Evolutionary conservation across 768 basidiomycete genomes (phyloP), one percentile per base, ranked within the genome.

Genomic region (Dentipellis fragilis): DNA sequence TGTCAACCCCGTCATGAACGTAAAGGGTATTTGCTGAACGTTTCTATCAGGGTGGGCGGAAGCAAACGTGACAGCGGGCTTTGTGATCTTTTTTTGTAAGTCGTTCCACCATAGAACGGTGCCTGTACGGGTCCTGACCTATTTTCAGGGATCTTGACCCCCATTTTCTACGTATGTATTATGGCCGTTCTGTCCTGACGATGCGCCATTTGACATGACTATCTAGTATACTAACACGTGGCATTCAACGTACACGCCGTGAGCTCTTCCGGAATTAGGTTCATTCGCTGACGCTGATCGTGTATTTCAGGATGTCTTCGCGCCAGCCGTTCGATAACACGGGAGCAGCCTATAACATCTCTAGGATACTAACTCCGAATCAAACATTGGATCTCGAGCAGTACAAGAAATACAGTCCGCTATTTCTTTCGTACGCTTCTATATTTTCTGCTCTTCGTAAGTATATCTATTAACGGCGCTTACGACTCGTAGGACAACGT

Each of bases 41-140:
- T 29, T 29, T 19, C 22, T 35, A 9, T 51, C 42, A 62, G 61
- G 61, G 87, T 89, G 87, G 87, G 87, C 85, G 3, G 82, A 85
- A 66, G 86, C 84, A 10, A 89, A 89, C 66, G 74, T 89, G 54
- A 67, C 77, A 3, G 73, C 65, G 42, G 83, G 74, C 16, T 72
- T 77, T 56, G 65, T 76, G 4, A 59, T 74, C 58, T 72, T 77
- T 63, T 75, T 71, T 66, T 77, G 76, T 68, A 49, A 59, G 69
- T 62, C 1, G 4, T 10, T 16, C 29, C 9, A 17, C 21, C 0
- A n/a, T n/a, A 14, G n/a, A 45, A 17, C 42, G 12, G 19, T 9
- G 42, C 29, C 2, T 45, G 19, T 9, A 45, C 8, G 9, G 35
- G 34, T 42, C 39, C 19, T 57, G 17, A 52, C 56, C 10, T 47